Base-by-base conservation (phyloP, 352 stramenopile species). In the Peronospora destructor region DNA sequence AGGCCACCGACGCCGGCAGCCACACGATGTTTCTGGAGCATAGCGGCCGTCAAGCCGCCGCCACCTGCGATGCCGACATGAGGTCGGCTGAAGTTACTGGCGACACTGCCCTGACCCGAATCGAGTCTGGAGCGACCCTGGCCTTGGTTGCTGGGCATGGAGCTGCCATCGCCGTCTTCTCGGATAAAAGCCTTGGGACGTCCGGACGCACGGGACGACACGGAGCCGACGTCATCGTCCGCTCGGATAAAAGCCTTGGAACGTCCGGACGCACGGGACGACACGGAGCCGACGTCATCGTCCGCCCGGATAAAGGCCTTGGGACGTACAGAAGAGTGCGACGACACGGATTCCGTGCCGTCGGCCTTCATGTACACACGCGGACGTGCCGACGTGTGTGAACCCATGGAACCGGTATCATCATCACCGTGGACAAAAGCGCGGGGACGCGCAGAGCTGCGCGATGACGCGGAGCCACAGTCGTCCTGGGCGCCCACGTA, bases 21-120 rank as follows among this genome's bases (percentile, higher is more conserved):
- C 10, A 49, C 58, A 9, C 53, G 54, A 50, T 68, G 65, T 44
- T 74, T 57, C 36, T 69, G 60, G 30, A 74, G 41, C 57, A 74
- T 74, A 11, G 65, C 65, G 4, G 65, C 47, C 29, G 65, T 74
- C 41, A 74, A 40, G 4, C 61, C 61, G 26, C 64, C 61, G 16
- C 64, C 58, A 7, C 63, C 63, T 7, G 61, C 63, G 28, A 71
- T 68, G 29, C 63, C 58, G 11, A 64, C 49, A 11, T 66, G 62
- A 2, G 62, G 50, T n/a, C 47, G 58, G n/a, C 53, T 37, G 9
- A 50, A 56, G n/a, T 23, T 45, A 35, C 50, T 56, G 14, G 58
- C 33, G 10, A 59, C 45, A 11, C 41, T 55, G 46, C 47, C 45
- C 19, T 52, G 44, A 28, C 54, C 57, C 12, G 53, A 64, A 28